Evolutionary conservation across 2,329 filamentous ascomycete species (phyloP).

Genomic region (Capronia coronata): DNA sequence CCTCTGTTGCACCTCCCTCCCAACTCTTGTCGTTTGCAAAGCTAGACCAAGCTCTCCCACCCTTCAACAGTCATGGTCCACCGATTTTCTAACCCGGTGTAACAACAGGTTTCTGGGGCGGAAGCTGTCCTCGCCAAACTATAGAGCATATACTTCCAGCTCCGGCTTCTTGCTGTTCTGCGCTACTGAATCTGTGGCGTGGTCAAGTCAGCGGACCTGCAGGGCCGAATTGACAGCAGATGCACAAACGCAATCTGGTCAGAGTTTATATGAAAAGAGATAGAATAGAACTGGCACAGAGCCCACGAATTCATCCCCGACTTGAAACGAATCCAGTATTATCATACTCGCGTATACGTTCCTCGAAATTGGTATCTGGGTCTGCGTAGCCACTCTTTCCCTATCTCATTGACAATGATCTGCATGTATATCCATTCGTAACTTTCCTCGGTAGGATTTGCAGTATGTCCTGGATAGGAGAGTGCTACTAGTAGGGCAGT

Average conservation of each 20-base stretch:
- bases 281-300: neutral
- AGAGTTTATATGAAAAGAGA: neutral
- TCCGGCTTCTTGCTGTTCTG: neutral
- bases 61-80: neutral
- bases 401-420: too few relatives aligned
- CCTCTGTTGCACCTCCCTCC: neutral
- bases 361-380: too few relatives aligned
- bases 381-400: too few relatives aligned
- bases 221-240: neutral
- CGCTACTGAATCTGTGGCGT: neutral
- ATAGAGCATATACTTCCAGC: constrained; percentile 25
- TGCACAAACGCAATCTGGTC: neutral
- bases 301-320: too few relatives aligned
- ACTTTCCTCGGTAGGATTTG: too few relatives aligned
- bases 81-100: neutral
- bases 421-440: too few relatives aligned
- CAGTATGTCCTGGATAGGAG: too few relatives aligned
- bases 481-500: too few relatives aligned
- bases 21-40: neutral
- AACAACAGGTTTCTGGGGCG: constrained; percentile 35
- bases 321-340: too few relatives aligned
- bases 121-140: constrained; percentile 37
- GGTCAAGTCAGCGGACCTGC: neutral
- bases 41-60: neutral
- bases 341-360: too few relatives aligned